Base-by-base conservation (phyloP, 1,139 yeast genomes). In the Yamadazyma diospyri region DNA sequence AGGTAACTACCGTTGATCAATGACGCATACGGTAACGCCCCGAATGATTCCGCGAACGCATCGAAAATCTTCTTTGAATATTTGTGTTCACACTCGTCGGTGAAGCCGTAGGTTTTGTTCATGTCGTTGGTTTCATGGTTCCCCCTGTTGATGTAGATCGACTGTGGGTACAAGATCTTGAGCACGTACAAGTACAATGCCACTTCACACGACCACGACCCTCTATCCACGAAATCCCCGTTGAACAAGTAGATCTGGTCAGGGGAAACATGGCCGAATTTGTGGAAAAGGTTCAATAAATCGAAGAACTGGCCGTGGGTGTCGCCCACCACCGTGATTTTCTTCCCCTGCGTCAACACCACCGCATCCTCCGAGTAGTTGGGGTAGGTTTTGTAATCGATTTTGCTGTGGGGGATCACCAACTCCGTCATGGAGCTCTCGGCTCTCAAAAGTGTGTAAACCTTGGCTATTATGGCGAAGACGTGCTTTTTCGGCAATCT, bases 181-280 rank as follows among this genome's bases (percentile, higher is more conserved):
- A 86, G 72, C 10, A 82, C 74, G 56, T 86, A 89, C 33, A 87
- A 70, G 30, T 85, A 69, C 32, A 94, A 64, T 1, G 97, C 97
- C 34, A 92, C 94, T 56, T 92, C 99, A 53, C 95, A 85, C 4
- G 97, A 87, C 97, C 98, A 92, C 6, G 95, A 85, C 2, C 99
- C 99, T 53, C 99, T 73, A 54, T 92, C 99, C 4, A 92, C 98
- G 61, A 92, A 92, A 61, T 94, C 98, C 30, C 99, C 98, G 53
- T 92, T 92, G 65, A 92, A 89, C 36, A 92, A 62, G 54, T 85
- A 92, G 12, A 79, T 71, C 57, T 89, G 97, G n/a, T 69, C 67
- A 1, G 68, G 57, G 3, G 81, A 76, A 15, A 78, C 81, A 39
- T 62, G 57, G 6, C 98, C 98, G 51, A 79, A 88, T 29, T 57